phyloP scores from a whole-genome alignment of 2,329 filamentous ascomycete species.

The Pseudocercospora musae region DNA sequence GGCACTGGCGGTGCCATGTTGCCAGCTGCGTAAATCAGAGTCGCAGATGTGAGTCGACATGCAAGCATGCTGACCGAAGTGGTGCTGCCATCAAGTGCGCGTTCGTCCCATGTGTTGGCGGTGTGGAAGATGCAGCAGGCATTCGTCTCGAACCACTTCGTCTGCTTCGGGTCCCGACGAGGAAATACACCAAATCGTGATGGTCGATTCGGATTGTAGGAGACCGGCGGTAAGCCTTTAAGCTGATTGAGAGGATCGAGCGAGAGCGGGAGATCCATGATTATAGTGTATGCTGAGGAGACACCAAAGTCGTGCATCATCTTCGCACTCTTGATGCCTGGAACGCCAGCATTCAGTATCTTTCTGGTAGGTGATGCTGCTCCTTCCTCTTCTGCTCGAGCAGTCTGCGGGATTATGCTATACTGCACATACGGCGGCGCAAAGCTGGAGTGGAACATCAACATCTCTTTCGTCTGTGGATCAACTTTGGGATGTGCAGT shows the following conservation, averaged over 20 bases:
- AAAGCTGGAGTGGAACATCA: conserved; percentile 66
- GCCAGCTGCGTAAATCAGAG: conserved; percentile 62
- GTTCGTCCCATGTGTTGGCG: conserved; percentile 65
- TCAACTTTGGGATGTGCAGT: conserved; percentile 69
- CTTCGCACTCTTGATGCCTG: conserved; percentile 61
- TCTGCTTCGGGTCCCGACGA: conserved; percentile 53
- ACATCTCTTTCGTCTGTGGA: conserved; percentile 60
- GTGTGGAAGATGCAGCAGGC: conserved; percentile 70
- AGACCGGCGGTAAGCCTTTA: conserved; percentile 55
- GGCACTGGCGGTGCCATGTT: conserved; percentile 54
- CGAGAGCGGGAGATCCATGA: conserved; percentile 66
- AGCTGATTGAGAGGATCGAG: conserved; percentile 61
- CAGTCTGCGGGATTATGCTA: conserved; percentile 51
- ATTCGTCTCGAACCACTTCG: conserved; percentile 66
- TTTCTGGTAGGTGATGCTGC: conserved; percentile 6
- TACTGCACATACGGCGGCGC: conserved; percentile 65
- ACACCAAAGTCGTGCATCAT: conserved; percentile 78
- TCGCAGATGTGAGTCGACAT: conserved; percentile 64
- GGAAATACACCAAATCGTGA: conserved; percentile 68
- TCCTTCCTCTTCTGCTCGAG: background rate
- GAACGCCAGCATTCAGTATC: conserved; percentile 55
- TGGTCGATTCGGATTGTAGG: conserved; percentile 55
- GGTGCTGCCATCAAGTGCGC: conserved; percentile 35
- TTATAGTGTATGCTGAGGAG: conserved; percentile 59
- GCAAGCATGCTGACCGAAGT: conserved; percentile 60